Conservation (phyloP, 1,139 yeast genomes). For the Hemisphaericaspora xylofermentans region DNA sequence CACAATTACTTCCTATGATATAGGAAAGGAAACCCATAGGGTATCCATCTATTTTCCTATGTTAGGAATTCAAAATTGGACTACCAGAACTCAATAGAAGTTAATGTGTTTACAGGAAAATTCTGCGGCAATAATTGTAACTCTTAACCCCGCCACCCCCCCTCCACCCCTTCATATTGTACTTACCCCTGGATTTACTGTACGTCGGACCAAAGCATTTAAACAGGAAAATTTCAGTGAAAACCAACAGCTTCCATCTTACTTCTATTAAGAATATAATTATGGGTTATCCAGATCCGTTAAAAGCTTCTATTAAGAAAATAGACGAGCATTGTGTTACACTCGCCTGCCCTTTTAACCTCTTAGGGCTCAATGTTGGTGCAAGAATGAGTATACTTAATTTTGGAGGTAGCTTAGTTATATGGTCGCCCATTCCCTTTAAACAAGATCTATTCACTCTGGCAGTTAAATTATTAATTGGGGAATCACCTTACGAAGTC, state of each 20-base stretch:
- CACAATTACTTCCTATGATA: no score
- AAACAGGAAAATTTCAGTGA: no score
- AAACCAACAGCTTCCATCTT: no score
- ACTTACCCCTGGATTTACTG: no score
- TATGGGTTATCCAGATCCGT: conserved; percentile 5
- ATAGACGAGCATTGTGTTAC: conserved; percentile 9
- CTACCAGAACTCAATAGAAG: no score
- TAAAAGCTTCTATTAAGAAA: conserved; percentile 9
- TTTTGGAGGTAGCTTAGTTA: conserved; percentile 32
- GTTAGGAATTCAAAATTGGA: no score
- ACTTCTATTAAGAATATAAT: not conserved
- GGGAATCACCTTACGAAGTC: conserved; percentile 4
- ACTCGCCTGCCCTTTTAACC: conserved; percentile 6
- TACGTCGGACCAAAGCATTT: not conserved
- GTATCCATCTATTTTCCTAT: no score
- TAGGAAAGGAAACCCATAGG: no score
- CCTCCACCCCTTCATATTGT: no score
- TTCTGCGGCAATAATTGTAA: no score
- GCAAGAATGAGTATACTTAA: conserved; percentile 49
- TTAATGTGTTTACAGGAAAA: no score
- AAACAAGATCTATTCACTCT: conserved; percentile 24
- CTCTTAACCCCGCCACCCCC: no score
- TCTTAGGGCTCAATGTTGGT: conserved; percentile 37
- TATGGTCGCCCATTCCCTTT: conserved; percentile 57
- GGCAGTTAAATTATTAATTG: conserved; percentile 6